Evolutionary conservation across 345 rosid species (phyloP), one percentile per base, ranked within the genome.

Genomic region (Raphanus raphanistrum): DNA sequence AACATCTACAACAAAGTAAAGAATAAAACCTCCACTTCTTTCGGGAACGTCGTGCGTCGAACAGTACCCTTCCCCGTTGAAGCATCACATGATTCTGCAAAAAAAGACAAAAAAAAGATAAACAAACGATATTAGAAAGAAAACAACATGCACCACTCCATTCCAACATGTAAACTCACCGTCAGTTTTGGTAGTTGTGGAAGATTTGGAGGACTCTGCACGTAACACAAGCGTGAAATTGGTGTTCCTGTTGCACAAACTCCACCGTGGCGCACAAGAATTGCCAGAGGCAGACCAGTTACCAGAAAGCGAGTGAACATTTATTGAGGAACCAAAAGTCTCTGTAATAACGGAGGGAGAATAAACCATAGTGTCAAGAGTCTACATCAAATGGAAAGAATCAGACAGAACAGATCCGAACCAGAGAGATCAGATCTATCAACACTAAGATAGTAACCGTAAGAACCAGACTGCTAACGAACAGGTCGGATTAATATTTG

Each of bases 1-100:
- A 64, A 35, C 9, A 21, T 31, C 38, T 10, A 70, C 12, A 12
- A 66, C 52, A 60, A 58, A 12, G 62, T 8, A 76, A 66, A 38
- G 32, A 45, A 68, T 11, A 0, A n/a, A 65, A 90, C 98, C 90
- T 92, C 96, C 81, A 90, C 82, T 71, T 88, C 96, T 78, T 79
- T 84, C 4, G 97, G 98, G 81, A 94, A 94, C 79, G 86, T 85
- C 52, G 85, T 85, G 48, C 72, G 69, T n/a, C 77, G 65, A 45
- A 6, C 70, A 21, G 86, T 2, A 27, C 61, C 84, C 78, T 82
- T 88, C 86, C 81, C 85, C 55, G 61, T 36, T 41, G 90, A 72
- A 41, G 74, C 83, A 80, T 81, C 90, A 70, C 82, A 72, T 32
- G 79, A 82, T 73, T 81, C 75, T 68, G 54, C 60, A 35, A 38